Base-by-base conservation (phyloP, 441 rosid species). In the Gossypium trilobum region DNA sequence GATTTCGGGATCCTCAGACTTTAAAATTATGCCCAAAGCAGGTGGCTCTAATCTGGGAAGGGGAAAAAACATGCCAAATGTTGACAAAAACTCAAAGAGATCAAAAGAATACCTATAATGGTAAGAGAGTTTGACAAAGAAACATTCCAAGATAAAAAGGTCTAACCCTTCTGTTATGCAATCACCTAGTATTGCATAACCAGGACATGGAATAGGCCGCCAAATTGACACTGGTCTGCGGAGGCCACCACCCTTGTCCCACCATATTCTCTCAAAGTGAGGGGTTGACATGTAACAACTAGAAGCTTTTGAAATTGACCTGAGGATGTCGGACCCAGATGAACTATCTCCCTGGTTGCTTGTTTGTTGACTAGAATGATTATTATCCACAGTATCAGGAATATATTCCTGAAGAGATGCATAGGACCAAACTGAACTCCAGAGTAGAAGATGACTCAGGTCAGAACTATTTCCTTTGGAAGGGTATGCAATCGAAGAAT, bases 201-300 rank as follows among this genome's bases (percentile, higher is more conserved):
- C 97, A 70, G 89, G 78, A 78, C 88, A 89, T 65, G 86, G 79
- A 70, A 90, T 67, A 75, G 99, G 99, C 79, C 99, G 85, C 99
- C 99, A 96, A 83, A 96, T 85, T 71, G 99, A 96, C 73, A 91
- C 88, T n/a, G 99, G 89, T 72, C 92, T 79, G 70, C 97, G 91
- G 60, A 87, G 83, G 73, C 91, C 99, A 81, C 94, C 84, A 71
- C 99, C 99, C 79, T 88, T 96, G 86, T 93, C 97, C 97, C 96
- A 93, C 99, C 99, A 96, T 69, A 96, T 84, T 85, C 98, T 90
- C 87, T 93, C 97, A 75, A 96, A 96, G 76, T 91, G 87, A 70
- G 97, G 90, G 68, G 97, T 91, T 54, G 98, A 89, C 75, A 88
- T 69, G 74, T 83, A 91, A 76, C 76, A 85, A 73, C 81, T 86